Evolutionary conservation across 2,329 filamentous ascomycete genomes (phyloP).

Genomic region (Calonectria pseudoreteaudii): DNA sequence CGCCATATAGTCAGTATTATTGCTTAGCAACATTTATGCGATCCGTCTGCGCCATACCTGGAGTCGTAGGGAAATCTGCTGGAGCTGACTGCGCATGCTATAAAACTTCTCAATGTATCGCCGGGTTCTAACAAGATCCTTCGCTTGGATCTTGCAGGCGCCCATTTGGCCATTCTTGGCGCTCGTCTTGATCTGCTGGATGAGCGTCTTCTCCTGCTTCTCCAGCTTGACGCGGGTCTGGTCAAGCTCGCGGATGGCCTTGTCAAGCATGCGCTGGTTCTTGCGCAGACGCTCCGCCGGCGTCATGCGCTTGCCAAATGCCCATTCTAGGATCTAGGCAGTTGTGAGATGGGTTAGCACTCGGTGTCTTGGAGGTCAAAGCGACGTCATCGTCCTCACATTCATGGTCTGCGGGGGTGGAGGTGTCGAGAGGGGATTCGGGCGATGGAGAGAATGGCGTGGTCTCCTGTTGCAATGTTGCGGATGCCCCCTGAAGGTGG

Average conservation of each 20-base stretch:
- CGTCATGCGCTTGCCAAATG: conserved; percentile 99
- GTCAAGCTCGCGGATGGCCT: conserved; percentile 96
- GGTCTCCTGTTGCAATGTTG: not conserved
- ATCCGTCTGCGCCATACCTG: conserved; percentile 69
- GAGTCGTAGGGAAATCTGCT: conserved; percentile 94
- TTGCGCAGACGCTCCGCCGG: conserved; percentile 90
- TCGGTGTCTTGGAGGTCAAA: conserved; percentile 27
- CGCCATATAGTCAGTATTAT: conserved; percentile 24
- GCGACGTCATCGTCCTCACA: conserved; percentile 40
- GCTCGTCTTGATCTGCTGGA: conserved; percentile 96
- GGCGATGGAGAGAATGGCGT: not conserved
- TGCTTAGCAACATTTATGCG: not conserved
- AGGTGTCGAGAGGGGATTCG: conserved; percentile 12
- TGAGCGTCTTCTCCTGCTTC: conserved; percentile 98
- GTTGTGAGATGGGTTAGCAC: conserved; percentile 31
- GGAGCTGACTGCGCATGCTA: conserved; percentile 95
- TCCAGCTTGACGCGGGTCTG: conserved; percentile 95
- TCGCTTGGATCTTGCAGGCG: conserved; percentile 98
- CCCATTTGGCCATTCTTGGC: conserved; percentile 98
- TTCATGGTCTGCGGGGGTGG: conserved; percentile 42
- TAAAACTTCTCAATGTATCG: conserved; percentile 99
- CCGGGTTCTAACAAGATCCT: conserved; percentile 93
- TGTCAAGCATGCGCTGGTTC: conserved; percentile 96
- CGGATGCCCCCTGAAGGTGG: not conserved
- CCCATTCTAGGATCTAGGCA: conserved; percentile 92